phyloP scores from a whole-genome alignment of 106 monocot species.

The Cymbidium sinense region DNA sequence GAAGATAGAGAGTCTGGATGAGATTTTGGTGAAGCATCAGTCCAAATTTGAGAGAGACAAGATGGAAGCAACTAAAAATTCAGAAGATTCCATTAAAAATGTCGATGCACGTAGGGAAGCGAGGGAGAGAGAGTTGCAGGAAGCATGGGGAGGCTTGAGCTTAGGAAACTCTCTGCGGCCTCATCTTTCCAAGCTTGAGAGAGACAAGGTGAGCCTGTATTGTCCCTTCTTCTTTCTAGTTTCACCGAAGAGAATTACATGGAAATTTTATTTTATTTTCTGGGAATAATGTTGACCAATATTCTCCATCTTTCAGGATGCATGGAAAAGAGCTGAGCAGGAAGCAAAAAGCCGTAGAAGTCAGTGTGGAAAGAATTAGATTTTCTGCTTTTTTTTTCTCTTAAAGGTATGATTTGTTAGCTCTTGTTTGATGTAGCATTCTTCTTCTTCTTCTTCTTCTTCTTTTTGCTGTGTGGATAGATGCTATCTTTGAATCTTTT shows the following conservation, averaged over 20 bases:
- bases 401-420: background rate
- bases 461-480: background rate
- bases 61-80: constrained; percentile 16
- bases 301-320: constrained; percentile 41
- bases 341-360: constrained; percentile 33
- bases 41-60: constrained; percentile 56
- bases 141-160: constrained; percentile 91
- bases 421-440: background rate
- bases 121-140: constrained; percentile 64
- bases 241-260: background rate
- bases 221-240: constrained; percentile 3
- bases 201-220: constrained; percentile 44
- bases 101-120: constrained; percentile 34
- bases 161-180: constrained; percentile 66
- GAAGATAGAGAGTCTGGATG: constrained; percentile 35
- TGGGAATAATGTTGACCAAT: background rate
- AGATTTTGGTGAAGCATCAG: constrained; percentile 65
- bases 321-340: constrained; percentile 80
- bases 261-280: background rate
- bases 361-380: background rate
- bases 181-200: constrained; percentile 71
- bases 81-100: constrained; percentile 18
- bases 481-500: background rate
- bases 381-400: background rate
- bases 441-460: background rate